Evolutionary conservation across 2,329 filamentous ascomycete species (phyloP), one percentile per base, ranked within the genome.

Genomic region (Fusarium abutilonis): DNA sequence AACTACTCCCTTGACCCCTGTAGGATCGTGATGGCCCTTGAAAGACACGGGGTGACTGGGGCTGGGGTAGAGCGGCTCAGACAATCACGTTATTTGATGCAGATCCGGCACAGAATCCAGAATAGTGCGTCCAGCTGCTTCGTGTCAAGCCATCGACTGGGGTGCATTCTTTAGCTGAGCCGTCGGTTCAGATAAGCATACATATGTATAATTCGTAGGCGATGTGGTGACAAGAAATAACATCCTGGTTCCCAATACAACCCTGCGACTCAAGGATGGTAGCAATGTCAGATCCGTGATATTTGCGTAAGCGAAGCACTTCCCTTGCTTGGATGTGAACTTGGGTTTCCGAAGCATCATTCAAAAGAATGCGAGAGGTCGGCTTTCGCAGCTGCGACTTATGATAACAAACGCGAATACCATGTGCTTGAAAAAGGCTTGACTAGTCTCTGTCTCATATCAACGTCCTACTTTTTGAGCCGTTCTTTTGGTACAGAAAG

Each of bases 241-340:
- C 28, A 56, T 44, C 46, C 45, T 51, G 36, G 51, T 47, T 39
- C 60, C 46, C 23, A 38, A 55, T 49, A 50, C 35, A 60, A 61
- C 64, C 49, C 56, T 64, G 51, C 43, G 41, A 36, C 39, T 56
- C 61, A 63, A 45, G 61, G 56, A 48, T 63, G n/a, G n/a, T 23
- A 42, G n/a, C 34, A 43, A 38, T 40, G 39, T 36, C 51, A 64
- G 46, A 44, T 40, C 48, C 56, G 44, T 45, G 52, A 58, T 64
- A 65, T 59, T 62, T 36, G 54, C 57, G 45, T 17, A 54, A 52
- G 48, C 47, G 42, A 59, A 34, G 36, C 17, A 21, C 3, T 28
- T 39, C 9, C 15, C 10, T 34, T 28, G 3, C 19, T 23, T 15
- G 17, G 9, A n/a, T 28, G 31, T 19, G 7, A 14, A 19, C 3